These are phyloP conservation scores for Metschnikowia similis DNA, from an alignment of 805 yeast genomes.

Conservation along the genomic window DNA sequence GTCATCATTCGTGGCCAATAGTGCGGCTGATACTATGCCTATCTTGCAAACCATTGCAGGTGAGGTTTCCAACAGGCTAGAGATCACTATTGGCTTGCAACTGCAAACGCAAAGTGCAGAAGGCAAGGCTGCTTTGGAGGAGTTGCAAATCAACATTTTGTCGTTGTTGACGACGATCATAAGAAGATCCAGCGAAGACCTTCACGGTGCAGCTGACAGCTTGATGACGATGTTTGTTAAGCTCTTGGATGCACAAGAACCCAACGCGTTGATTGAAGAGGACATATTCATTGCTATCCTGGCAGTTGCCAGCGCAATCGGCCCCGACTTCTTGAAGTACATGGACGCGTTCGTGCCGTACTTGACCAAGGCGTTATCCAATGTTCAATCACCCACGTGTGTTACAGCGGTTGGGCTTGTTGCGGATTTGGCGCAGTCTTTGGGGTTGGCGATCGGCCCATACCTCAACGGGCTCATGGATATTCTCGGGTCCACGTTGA, in stretches of 20 bases:
- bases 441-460: conserved; percentile 67
- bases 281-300: conserved; percentile 91
- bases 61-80: conserved; percentile 69
- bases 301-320: conserved; percentile 81
- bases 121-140: conserved; percentile 75
- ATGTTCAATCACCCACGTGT: conserved; percentile 79
- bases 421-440: conserved; percentile 88
- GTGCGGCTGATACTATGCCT: conserved; percentile 66
- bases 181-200: conserved; percentile 70
- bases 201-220: conserved; percentile 66
- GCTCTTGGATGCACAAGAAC: conserved; percentile 54
- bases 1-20: conserved; percentile 71
- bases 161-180: conserved; percentile 78
- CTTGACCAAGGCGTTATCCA: conserved; percentile 71
- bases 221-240: conserved; percentile 80
- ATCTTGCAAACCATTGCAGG: conserved; percentile 69
- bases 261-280: conserved; percentile 83
- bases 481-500: conserved; percentile 69
- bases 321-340: conserved; percentile 64
- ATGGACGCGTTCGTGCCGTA: conserved; percentile 82
- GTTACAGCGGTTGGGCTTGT: conserved; percentile 91
- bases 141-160: conserved; percentile 77
- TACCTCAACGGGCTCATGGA: conserved; percentile 81
- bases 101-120: conserved; percentile 61
- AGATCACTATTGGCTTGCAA: conserved; percentile 56